Conservation (phyloP, 768 basidiomycete species). For the Cubamyces sp. region DNA sequence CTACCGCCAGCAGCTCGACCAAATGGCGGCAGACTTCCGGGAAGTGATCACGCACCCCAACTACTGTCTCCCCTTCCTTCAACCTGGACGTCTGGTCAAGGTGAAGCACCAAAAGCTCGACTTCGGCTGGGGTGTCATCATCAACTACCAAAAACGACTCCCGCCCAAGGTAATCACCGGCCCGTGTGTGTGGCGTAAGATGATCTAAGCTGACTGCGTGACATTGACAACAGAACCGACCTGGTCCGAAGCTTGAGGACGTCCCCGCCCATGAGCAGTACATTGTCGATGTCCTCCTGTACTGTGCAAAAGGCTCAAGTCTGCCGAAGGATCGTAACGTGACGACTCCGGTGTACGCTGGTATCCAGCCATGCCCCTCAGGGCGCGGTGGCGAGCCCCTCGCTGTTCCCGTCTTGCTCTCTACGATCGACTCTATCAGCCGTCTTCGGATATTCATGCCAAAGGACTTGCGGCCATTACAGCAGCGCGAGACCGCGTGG, state of each 20-base stretch:
- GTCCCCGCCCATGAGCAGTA: conserved; percentile 87
- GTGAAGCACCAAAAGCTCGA: conserved; percentile 85
- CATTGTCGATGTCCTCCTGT: conserved; percentile 88
- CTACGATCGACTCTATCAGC: conserved; percentile 85
- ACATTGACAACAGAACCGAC: conserved; percentile 52
- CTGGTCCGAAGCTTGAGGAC: conserved; percentile 69
- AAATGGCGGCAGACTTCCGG: conserved; percentile 85
- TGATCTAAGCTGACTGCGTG: background rate
- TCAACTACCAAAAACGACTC: conserved; percentile 88
- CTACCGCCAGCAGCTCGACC: conserved; percentile 88
- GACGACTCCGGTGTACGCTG: conserved; percentile 61
- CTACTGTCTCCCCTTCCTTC: conserved; percentile 93
- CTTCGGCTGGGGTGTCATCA: conserved; percentile 96
- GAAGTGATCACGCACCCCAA: conserved; percentile 94
- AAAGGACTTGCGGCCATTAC: conserved; percentile 82
- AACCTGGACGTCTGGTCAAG: conserved; percentile 90
- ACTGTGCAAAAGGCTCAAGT: conserved; percentile 67
- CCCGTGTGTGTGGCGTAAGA: background rate
- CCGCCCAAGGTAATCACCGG: conserved; percentile 67
- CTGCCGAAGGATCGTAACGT: conserved; percentile 62
- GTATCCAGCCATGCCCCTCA: conserved; percentile 73
- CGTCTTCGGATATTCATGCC: conserved; percentile 86
- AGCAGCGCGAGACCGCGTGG: conserved; percentile 81
- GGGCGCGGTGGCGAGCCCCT: conserved; percentile 81
- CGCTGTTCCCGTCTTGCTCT: conserved; percentile 86